Conservation (phyloP, 331 rosid species). For the Pyracantha coccinea region DNA sequence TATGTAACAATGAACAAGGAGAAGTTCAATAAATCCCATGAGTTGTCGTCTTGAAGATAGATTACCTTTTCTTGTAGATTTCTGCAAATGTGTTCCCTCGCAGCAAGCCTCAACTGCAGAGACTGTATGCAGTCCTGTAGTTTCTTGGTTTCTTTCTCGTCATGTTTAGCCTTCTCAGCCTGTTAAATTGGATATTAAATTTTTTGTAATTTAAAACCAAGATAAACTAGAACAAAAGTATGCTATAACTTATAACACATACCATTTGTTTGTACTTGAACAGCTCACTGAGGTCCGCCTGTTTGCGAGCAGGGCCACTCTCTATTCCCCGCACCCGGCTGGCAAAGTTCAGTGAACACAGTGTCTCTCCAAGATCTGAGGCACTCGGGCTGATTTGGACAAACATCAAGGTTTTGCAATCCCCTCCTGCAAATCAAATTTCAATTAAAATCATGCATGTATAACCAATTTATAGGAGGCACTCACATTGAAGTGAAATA, state of each 20-base stretch:
- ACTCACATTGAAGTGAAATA: background rate
- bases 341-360: slow-evolving; percentile 91
- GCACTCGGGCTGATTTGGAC: slow-evolving; percentile 87
- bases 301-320: slow-evolving; percentile 91
- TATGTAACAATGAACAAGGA: background rate
- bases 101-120: slow-evolving; percentile 65
- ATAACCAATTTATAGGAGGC: background rate
- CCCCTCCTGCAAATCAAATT: slow-evolving; percentile 71
- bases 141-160: slow-evolving; percentile 85
- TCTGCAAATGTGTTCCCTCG: slow-evolving; percentile 69
- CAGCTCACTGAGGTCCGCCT: slow-evolving; percentile 64
- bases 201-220: background rate
- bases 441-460: slow-evolving; percentile 14
- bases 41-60: background rate
- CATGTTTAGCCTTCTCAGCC: slow-evolving; percentile 83
- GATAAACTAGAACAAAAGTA: background rate
- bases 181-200: slow-evolving; percentile 22
- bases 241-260: slow-evolving; percentile 8
- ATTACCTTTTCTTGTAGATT: slow-evolving; percentile 90
- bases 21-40: background rate
- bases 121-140: slow-evolving; percentile 69
- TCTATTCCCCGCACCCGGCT: slow-evolving; percentile 89
- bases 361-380: slow-evolving; percentile 78
- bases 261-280: slow-evolving; percentile 98
- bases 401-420: slow-evolving; percentile 97